A percentile compares a stretch with the other conserved stretches of the same genome.
phyloP scores from a whole-genome alignment of 345 rosid genomes.

The Euphorbia tirucalli region DNA sequence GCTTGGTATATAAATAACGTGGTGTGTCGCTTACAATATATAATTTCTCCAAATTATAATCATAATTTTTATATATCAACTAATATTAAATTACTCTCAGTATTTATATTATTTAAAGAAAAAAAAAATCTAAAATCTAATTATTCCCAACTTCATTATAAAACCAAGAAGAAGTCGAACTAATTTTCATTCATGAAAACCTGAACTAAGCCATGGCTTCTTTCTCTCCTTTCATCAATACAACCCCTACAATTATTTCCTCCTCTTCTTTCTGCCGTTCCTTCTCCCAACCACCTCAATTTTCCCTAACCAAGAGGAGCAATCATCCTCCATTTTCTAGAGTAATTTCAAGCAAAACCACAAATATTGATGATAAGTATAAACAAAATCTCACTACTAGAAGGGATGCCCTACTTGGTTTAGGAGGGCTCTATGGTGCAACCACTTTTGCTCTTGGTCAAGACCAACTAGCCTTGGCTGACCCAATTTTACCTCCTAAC shows the following conservation, averaged over 20 bases:
- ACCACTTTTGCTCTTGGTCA: constrained; percentile 16
- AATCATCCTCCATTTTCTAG: not conserved
- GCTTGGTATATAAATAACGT: too few species aligned
- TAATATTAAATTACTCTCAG: too few species aligned
- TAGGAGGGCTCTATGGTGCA: constrained; percentile 52
- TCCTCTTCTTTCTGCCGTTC: constrained; percentile 10
- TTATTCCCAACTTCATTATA: constrained; percentile 5
- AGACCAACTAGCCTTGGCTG: constrained; percentile 37
- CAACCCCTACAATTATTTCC: not conserved
- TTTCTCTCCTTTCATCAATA: not conserved
- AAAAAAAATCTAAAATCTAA: not conserved
- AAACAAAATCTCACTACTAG: constrained; percentile 23
- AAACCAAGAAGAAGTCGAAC: not conserved
- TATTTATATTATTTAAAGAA: too few species aligned
- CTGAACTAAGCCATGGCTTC: constrained; percentile 22
- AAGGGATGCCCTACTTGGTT: constrained; percentile 52
- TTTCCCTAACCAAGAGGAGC: constrained; percentile 14
- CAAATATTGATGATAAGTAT: constrained; percentile 8
- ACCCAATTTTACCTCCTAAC: constrained; percentile 42
- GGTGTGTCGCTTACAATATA: too few species aligned
- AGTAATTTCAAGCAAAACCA: constrained; percentile 30
- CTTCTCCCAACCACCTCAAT: constrained; percentile 25
- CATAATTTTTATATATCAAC: too few species aligned
- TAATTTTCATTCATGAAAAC: not conserved
- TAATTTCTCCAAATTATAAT: too few species aligned